Evolutionary conservation across 2,329 filamentous ascomycete species (phyloP), one percentile per base, ranked within the genome.

Genomic region (Teratosphaeriaceae sp.): DNA sequence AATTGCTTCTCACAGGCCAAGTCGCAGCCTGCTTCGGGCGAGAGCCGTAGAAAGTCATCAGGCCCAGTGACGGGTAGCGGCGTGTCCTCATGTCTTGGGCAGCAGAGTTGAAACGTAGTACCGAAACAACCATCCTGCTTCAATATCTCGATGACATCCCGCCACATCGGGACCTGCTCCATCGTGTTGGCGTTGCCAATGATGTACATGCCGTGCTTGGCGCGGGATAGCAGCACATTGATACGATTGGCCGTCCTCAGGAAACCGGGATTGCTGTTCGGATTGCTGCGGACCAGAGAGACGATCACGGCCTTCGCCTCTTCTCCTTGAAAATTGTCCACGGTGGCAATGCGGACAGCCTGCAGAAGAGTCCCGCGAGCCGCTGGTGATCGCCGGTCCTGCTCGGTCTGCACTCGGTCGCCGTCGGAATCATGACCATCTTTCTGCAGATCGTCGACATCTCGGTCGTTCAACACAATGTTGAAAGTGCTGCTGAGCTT

Each of bases 241-340:
- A 87, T 81, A 0, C 82, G 73, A 51, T 88, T 86, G 0, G 73
- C 64, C 0, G 79, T 83, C 21, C 67, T 74, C 0, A 89, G 65
- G 44, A 88, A 89, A 0, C 84, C 85, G 15, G 73, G 73, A 5
- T 71, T 75, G 5, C 64, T 65, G 8, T 72, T 53, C 0, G 60
- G 46, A 51, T 89, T 89, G 62, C 82, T 85, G 30, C 85, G 75
- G 0, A 88, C 83, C 0, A 89, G 66, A 0, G 82, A 85, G 0
- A 89, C 67, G 2, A 89, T 68, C 0, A 89, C 68, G 5, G 89
- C 66, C 40, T 84, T 82, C 1, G 80, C 81, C 53, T 89, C 84
- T 56, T 89, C 84, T 0, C 84, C 85, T 51, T 89, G 83, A 42
- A 86, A 89, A 49, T 88, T 88, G 51, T 63, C 59, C 0, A 87